Evolutionary conservation across 2,329 filamentous ascomycete genomes (phyloP).

Genomic region (Aspergillus neotritici): DNA sequence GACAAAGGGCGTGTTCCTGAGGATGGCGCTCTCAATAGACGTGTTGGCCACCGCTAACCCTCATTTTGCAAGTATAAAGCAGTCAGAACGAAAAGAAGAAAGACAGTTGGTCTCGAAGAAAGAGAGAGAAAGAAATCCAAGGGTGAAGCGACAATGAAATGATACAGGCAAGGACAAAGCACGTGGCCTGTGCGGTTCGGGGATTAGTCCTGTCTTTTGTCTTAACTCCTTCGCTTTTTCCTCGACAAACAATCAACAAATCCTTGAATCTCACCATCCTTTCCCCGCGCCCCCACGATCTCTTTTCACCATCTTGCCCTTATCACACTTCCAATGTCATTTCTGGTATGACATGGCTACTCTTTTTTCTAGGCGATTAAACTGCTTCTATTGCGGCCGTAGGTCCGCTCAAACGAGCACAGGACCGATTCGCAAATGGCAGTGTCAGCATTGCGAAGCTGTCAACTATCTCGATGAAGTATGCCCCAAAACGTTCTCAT

Average conservation of each 20-base stretch:
- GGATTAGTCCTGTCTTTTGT: constrained; percentile 21
- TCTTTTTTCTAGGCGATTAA: constrained; percentile 46
- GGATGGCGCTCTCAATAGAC: no score
- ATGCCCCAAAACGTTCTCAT: constrained; percentile 19
- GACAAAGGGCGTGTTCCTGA: no score
- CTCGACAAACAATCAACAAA: constrained; percentile 4
- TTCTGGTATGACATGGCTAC: constrained; percentile 33
- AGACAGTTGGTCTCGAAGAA: background rate
- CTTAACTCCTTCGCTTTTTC: constrained; percentile 18
- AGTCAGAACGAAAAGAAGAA: background rate
- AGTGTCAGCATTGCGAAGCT: constrained; percentile 73
- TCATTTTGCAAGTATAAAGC: background rate
- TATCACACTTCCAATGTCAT: constrained; percentile 12
- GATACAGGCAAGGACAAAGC: background rate
- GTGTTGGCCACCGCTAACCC: no score
- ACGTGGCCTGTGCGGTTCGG: constrained; percentile 24
- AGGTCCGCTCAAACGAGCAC: constrained; percentile 58
- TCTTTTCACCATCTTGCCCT: constrained; percentile 5
- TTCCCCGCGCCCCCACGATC: constrained; percentile 1
- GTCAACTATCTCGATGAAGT: constrained; percentile 87
- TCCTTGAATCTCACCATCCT: background rate
- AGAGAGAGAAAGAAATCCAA: background rate
- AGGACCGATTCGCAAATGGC: constrained; percentile 58
- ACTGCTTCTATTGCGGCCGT: constrained; percentile 80
- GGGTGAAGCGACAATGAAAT: background rate